Conservation (phyloP, 169 alveolate genomes). For the Pseudocohnilembus persalinus region DNA sequence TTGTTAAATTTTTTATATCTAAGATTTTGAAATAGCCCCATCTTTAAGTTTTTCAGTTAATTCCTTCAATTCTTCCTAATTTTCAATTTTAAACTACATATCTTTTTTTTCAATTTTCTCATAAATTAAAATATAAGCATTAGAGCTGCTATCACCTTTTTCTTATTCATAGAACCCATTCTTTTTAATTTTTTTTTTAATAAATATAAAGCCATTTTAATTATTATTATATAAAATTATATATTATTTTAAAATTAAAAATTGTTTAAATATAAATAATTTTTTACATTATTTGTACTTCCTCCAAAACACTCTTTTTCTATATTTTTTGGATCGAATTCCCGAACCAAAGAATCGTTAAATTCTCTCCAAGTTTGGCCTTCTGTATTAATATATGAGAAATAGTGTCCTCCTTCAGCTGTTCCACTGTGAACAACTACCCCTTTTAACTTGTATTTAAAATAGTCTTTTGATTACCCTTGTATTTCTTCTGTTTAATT, state of each 20-base stretch:
- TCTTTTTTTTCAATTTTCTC: neutral
- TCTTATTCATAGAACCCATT: neutral
- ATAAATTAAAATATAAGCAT: neutral
- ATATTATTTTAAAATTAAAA: no score
- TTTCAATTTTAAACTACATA: neutral
- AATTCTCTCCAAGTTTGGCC: conserved; percentile 76
- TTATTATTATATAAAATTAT: no score
- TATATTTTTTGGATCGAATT: conserved; percentile 63
- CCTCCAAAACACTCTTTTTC: conserved; percentile 87
- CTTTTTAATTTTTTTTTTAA: no score
- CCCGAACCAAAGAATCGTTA: conserved; percentile 75
- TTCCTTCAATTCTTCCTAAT: neutral
- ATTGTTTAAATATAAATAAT: no score
- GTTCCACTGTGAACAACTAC: conserved; percentile 80
- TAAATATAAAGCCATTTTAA: no score
- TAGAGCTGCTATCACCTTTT: neutral
- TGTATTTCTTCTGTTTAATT: no score
- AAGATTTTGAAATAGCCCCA: neutral
- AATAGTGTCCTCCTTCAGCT: conserved; percentile 87
- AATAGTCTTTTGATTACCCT: conserved; percentile 61
- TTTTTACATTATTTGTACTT: conserved; percentile 18
- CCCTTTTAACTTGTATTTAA: conserved; percentile 73
- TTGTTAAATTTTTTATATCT: no score
- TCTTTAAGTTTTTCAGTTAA: neutral
- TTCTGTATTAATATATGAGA: conserved; percentile 68